These are phyloP conservation scores for Saccharum officinarum DNA, from an alignment of 176 grass and related monocot genomes.

Conservation along the genomic window DNA sequence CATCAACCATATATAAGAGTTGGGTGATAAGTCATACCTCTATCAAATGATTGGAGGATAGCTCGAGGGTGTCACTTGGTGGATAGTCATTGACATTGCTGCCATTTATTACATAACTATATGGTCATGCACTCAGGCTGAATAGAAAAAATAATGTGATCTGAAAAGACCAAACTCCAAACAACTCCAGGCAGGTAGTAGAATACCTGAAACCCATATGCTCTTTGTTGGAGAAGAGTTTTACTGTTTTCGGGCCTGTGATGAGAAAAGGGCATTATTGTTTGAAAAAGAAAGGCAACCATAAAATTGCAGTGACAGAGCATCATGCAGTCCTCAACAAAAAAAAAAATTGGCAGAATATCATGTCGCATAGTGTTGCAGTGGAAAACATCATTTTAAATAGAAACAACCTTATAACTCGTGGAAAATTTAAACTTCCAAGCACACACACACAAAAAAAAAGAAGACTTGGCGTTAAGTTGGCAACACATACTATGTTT, in stretches of 20 bases:
- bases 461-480: background rate
- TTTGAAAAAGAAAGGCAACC: constrained; percentile 1
- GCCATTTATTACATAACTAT: constrained; percentile 37
- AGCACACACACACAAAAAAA: too few species aligned
- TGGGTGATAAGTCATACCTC: constrained; percentile 50
- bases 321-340: background rate
- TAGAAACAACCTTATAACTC: background rate
- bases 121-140: constrained; percentile 8
- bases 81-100: constrained; percentile 96
- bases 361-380: background rate
- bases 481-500: background rate
- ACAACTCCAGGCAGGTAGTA: background rate
- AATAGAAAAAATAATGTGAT: constrained; percentile 7
- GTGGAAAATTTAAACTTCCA: constrained; percentile 3
- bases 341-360: background rate
- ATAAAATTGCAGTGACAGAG: background rate
- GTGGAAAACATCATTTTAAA: background rate
- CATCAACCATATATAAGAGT: background rate
- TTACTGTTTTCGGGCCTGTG: constrained; percentile 75
- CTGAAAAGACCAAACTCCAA: background rate
- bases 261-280: constrained; percentile 23
- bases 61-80: constrained; percentile 77
- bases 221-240: constrained; percentile 95
- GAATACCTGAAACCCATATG: constrained; percentile 98
- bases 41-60: constrained; percentile 64